Evolutionary conservation across 257 asterid genomes (phyloP).

Genomic region (Solanum lycopersicoides): DNA sequence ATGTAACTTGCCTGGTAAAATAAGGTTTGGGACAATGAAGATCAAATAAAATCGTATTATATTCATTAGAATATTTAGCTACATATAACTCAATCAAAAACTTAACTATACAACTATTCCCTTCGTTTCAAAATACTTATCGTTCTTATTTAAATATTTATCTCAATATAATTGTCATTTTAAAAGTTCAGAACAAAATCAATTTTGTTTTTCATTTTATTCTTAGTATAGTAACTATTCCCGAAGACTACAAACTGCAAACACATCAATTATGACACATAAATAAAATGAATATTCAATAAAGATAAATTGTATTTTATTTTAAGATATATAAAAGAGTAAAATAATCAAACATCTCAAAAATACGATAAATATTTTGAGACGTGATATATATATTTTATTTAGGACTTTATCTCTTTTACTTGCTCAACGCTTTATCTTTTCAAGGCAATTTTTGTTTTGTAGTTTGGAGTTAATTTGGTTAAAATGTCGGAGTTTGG

Average conservation of each 20-base stretch:
- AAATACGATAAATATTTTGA: no score
- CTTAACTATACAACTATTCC: background rate
- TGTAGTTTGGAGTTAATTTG: background rate
- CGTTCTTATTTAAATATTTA: background rate
- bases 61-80: background rate
- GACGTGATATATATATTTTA: background rate
- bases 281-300: background rate
- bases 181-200: background rate
- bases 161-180: background rate
- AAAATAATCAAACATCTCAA: no score
- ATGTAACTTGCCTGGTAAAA: background rate
- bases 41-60: background rate
- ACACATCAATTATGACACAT: background rate
- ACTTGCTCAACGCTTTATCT: background rate
- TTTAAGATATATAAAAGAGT: no score
- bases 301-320: no score
- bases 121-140: background rate
- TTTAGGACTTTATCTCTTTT: background rate
- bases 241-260: background rate
- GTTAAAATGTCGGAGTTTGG: background rate
- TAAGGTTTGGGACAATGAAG: background rate
- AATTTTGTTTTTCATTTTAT: background rate
- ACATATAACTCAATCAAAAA: background rate
- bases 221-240: background rate
- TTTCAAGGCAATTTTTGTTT: background rate